Percentiles rank a stretch among this genome's conserved stretches.
phyloP scores from a whole-genome alignment of 768 basidiomycete species.

The Boletales sp. region DNA sequence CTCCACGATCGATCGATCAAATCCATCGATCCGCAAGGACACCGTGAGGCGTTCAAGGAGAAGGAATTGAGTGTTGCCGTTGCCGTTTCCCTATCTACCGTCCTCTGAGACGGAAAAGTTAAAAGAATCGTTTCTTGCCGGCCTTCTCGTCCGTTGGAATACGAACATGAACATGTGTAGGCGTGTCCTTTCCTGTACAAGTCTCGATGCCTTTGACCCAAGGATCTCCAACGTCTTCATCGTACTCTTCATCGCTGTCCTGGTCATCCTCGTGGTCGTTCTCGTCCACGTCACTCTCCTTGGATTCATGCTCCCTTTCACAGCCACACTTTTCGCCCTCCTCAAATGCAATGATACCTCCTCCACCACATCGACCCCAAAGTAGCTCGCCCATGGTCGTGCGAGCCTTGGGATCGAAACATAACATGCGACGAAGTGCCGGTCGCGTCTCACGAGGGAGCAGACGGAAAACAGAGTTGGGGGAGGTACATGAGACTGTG shows the following conservation, averaged over 20 bases:
- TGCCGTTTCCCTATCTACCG: neutral
- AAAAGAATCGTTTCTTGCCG: constrained; percentile 74
- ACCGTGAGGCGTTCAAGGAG: constrained; percentile 5
- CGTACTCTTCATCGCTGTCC: constrained; percentile 37
- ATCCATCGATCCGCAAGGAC: constrained; percentile 13
- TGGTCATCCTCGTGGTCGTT: constrained; percentile 37
- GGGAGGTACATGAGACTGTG: constrained; percentile 23
- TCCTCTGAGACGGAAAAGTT: constrained; percentile 2
- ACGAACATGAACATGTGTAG: constrained; percentile 70
- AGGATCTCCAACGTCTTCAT: constrained; percentile 79
- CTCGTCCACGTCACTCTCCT: constrained; percentile 33
- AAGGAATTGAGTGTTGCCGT: neutral
- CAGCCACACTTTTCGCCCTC: constrained; percentile 62
- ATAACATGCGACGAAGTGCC: constrained; percentile 90
- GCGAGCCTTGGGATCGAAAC: constrained; percentile 81
- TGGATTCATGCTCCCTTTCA: constrained; percentile 32
- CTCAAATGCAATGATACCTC: constrained; percentile 53
- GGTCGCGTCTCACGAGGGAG: constrained; percentile 90
- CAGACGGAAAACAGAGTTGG: constrained; percentile 92
- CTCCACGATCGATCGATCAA: constrained; percentile 13
- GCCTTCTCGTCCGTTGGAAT: constrained; percentile 71
- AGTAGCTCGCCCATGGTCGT: constrained; percentile 92
- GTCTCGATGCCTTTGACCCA: constrained; percentile 78
- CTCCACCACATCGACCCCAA: constrained; percentile 72
- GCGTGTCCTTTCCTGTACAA: constrained; percentile 53